Evolutionary conservation across 2,329 filamentous ascomycete species (phyloP).

Genomic region (Corinectria fuckeliana): DNA sequence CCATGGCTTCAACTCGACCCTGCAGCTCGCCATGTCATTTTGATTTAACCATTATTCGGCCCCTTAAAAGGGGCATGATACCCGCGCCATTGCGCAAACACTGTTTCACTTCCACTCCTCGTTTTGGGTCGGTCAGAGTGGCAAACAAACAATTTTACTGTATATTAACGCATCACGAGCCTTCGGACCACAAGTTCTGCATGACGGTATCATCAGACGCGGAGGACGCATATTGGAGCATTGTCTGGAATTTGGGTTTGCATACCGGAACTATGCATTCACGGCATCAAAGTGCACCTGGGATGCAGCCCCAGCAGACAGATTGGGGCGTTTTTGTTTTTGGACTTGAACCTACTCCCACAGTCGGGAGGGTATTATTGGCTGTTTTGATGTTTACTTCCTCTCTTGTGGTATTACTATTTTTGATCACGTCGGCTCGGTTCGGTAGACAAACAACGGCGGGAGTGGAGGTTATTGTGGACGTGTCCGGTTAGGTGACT

Average conservation of each 20-base stretch:
- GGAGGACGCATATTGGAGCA: slow-evolving; percentile 31
- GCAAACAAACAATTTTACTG: slow-evolving; percentile 27
- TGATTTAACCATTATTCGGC: slow-evolving; percentile 33
- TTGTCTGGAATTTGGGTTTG: slow-evolving; percentile 25
- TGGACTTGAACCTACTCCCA: background rate
- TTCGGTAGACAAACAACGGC: slow-evolving; percentile 16
- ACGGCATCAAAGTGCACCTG: slow-evolving; percentile 8
- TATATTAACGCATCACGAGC: slow-evolving; percentile 40
- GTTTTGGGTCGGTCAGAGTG: slow-evolving; percentile 11
- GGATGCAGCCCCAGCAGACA: slow-evolving; percentile 15
- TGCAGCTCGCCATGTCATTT: slow-evolving; percentile 21
- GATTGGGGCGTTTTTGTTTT: slow-evolving; percentile 35
- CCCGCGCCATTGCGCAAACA: slow-evolving; percentile 37
- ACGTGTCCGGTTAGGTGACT: slow-evolving; percentile 14
- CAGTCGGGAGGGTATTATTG: background rate
- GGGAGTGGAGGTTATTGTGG: slow-evolving; percentile 20
- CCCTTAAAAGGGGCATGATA: slow-evolving; percentile 40
- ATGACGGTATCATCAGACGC: slow-evolving; percentile 27
- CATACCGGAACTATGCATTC: slow-evolving; percentile 11
- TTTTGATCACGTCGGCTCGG: slow-evolving; percentile 18
- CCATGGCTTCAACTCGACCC: slow-evolving; percentile 10
- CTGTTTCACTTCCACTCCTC: slow-evolving; percentile 22
- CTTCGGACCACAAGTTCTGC: slow-evolving; percentile 25
- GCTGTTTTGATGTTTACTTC: slow-evolving; percentile 2
- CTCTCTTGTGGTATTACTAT: slow-evolving; percentile 22